A percentile compares a stretch with the other conserved stretches of the same genome.
phyloP scores from a whole-genome alignment of 768 basidiomycete species.

The Mycena belliarum region DNA sequence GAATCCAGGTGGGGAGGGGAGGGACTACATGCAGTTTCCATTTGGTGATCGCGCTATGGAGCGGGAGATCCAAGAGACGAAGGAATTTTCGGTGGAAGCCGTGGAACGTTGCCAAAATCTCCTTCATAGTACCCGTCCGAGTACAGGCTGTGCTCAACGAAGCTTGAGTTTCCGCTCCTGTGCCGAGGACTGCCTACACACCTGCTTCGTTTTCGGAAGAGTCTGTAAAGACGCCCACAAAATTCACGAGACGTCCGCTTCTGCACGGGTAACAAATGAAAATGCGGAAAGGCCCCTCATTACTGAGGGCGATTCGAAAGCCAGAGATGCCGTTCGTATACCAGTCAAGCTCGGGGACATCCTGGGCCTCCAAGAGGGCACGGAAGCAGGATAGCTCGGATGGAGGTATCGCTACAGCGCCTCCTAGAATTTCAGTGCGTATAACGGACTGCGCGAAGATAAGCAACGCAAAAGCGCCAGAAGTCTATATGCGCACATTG shows the following conservation, averaged over 20 bases:
- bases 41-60: not conserved
- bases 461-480: not conserved
- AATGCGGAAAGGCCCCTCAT: not conserved
- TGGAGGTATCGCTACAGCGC: not conserved
- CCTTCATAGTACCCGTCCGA: not conserved
- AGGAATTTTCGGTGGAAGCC: constrained; percentile 4
- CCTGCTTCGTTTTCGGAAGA: not conserved
- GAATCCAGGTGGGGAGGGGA: constrained; percentile 4
- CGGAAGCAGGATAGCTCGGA: constrained; percentile 11
- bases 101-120: not conserved
- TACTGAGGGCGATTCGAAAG: not conserved
- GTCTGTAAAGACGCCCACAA: not conserved
- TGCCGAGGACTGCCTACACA: not conserved
- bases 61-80: constrained; percentile 6
- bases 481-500: constrained; percentile 5
- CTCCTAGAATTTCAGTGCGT: constrained; percentile 4
- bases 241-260: constrained; percentile 3
- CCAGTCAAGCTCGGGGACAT: constrained; percentile 5
- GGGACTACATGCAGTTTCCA: constrained; percentile 4
- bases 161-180: not conserved
- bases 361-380: not conserved
- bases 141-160: not conserved
- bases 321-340: not conserved
- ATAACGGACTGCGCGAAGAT: not conserved
- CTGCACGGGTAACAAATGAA: not conserved